Conservation (phyloP, 106 monocot genomes). For the Ottelia alismoides region DNA sequence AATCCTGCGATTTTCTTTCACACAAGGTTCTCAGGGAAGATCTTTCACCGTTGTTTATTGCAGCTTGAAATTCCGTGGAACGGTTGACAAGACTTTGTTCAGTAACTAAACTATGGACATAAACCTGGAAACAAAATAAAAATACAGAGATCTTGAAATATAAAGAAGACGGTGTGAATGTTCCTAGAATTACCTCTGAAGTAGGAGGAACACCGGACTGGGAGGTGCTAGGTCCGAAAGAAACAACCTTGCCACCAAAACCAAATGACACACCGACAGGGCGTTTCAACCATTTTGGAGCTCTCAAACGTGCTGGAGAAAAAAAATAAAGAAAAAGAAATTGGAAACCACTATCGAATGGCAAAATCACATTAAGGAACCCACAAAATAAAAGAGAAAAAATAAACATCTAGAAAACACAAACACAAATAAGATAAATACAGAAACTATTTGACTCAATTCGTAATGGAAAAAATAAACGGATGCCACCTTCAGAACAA, state of each 20-base stretch:
- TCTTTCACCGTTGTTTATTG: slow-evolving; percentile 61
- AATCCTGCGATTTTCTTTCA: slow-evolving; percentile 65
- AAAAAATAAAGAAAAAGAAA: not conserved
- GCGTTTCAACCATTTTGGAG: slow-evolving; percentile 98
- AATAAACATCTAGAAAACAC: no score
- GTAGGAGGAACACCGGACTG: slow-evolving; percentile 21
- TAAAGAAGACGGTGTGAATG: not conserved
- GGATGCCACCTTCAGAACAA: no score
- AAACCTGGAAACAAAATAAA: slow-evolving; percentile 39
- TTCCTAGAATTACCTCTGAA: slow-evolving; percentile 51
- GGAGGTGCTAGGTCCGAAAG: slow-evolving; percentile 39
- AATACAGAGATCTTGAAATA: not conserved
- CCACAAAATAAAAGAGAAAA: no score
- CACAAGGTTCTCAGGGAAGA: slow-evolving; percentile 65
- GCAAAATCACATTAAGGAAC: no score
- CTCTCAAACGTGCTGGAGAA: slow-evolving; percentile 49
- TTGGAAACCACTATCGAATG: no score
- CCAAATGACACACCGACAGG: slow-evolving; percentile 85
- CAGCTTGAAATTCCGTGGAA: slow-evolving; percentile 85
- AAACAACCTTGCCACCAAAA: slow-evolving; percentile 93
- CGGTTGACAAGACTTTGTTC: slow-evolving; percentile 76
- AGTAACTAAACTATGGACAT: slow-evolving; percentile 77
- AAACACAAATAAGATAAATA: no score
- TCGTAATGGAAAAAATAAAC: no score
- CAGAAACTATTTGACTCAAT: no score